These are phyloP conservation scores for Salvia sclarea DNA, from an alignment of 305 asterid species.

Conservation along the genomic window DNA sequence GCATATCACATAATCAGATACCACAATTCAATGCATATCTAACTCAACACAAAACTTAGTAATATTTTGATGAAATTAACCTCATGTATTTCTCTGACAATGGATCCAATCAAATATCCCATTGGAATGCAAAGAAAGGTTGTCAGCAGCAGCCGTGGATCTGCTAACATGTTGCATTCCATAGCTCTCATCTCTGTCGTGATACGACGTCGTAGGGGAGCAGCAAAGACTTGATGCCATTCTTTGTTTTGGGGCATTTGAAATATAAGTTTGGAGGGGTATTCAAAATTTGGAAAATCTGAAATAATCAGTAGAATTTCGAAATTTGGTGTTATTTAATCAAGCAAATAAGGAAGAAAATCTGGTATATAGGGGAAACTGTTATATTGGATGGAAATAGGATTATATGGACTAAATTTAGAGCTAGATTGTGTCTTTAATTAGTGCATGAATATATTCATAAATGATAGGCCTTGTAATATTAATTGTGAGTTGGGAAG, in stretches of 20 bases:
- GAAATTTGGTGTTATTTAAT: background rate
- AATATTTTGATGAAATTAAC: conserved; percentile 1
- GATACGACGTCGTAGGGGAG: background rate
- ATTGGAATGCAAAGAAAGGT: conserved; percentile 31
- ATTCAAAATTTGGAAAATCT: background rate
- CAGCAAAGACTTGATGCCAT: background rate
- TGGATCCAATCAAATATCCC: conserved; percentile 37
- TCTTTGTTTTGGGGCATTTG: background rate
- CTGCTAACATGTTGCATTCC: conserved; percentile 19
- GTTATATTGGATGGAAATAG: background rate
- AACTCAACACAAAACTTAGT: background rate
- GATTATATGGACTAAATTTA: background rate
- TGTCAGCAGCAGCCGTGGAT: conserved; percentile 24
- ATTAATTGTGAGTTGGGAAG: too few species aligned
- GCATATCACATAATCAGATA: background rate
- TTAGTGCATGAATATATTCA: conserved; percentile 5
- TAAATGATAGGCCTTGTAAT: too few species aligned
- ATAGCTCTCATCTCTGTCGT: conserved; percentile 9
- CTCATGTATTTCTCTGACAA: conserved; percentile 28
- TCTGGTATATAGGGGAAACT: conserved; percentile 16
- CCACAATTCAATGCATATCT: background rate
- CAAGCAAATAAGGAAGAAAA: conserved; percentile 28
- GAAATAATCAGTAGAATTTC: background rate
- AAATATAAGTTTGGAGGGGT: background rate
- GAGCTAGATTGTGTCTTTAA: background rate